Evolutionary conservation across 805 yeast species (phyloP), one percentile per base, ranked within the genome.

Genomic region (Danielia oregonensis): DNA sequence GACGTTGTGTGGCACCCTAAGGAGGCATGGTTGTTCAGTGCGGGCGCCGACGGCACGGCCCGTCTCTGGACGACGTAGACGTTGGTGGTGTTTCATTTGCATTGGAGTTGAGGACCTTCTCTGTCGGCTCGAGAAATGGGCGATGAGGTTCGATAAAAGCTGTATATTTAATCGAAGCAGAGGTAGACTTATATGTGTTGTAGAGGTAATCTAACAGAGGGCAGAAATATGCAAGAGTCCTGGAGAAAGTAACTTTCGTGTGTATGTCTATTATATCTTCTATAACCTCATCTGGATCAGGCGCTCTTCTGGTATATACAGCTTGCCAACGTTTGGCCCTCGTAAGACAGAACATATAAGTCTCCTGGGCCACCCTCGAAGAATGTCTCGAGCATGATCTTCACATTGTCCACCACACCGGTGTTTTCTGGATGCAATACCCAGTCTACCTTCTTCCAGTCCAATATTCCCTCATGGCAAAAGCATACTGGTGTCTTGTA

Each of bases 31-130:
- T 71, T 93, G 55, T 88, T 93, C 60, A 82, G 93, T 56, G 86
- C 96, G 8, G 98, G 97, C 51, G 97, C 97, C 15, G 98, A 93
- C 63, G 87, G 95, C 41, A 79, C 87, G 26, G 97, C 97, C 5
- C 79, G 96, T 54, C 67, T 93, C 53, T 93, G 98, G 98, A 93
- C 98, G 17, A 86, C 96, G n/a, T 67, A 24, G 17, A 11, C n/a
- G n/a, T n/a, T n/a, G n/a, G n/a, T 19, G 6, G 21, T 6, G 6
- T 3, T 6, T 24, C 13, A 16, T 2, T 22, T 15, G 24, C 15
- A n/a, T 11, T 18, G 24, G n/a, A 22, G 24, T n/a, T 22, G 24
- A 10, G n/a, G 17, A 27, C 6, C 17, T 19, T 27, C 36, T 12
- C 24, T 30, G 23, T 26, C 22, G 22, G 15, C 30, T n/a, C 18